Percentiles rank a stretch among this genome's conserved stretches.
Conservation (phyloP, 2,329 filamentous ascomycete species). For the Colletotrichum sp. region DNA sequence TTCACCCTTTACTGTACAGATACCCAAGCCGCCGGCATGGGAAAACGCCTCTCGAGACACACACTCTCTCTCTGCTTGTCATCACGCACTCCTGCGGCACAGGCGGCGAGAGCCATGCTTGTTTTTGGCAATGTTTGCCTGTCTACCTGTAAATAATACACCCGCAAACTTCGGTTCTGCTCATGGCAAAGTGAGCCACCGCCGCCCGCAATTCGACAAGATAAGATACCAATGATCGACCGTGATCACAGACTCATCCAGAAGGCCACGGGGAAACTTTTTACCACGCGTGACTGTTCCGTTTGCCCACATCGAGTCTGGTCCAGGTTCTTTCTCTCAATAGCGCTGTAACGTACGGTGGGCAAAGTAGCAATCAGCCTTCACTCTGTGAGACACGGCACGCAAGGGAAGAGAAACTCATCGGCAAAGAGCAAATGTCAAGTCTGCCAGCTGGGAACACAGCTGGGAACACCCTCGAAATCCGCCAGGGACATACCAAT, state of each 20-base stretch:
- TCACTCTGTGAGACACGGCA: background rate
- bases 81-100: background rate
- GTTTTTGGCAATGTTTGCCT: background rate
- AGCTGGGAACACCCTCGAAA: background rate
- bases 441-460: background rate
- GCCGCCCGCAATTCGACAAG: background rate
- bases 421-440: background rate
- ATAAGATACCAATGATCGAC: background rate
- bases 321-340: background rate
- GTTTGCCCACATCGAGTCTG: background rate
- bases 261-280: background rate
- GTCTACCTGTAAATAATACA: background rate
- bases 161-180: background rate
- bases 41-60: background rate
- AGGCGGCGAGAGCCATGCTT: background rate
- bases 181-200: background rate
- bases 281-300: background rate
- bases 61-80: background rate
- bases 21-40: background rate
- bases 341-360: background rate
- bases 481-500: background rate
- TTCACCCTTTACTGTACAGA: background rate
- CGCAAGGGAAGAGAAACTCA: background rate
- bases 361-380: background rate
- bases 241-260: background rate